A percentile compares a stretch with the other conserved stretches of the same genome.
Conservation (phyloP, 2,329 filamentous ascomycete genomes). For the Didymella keratinophila region DNA sequence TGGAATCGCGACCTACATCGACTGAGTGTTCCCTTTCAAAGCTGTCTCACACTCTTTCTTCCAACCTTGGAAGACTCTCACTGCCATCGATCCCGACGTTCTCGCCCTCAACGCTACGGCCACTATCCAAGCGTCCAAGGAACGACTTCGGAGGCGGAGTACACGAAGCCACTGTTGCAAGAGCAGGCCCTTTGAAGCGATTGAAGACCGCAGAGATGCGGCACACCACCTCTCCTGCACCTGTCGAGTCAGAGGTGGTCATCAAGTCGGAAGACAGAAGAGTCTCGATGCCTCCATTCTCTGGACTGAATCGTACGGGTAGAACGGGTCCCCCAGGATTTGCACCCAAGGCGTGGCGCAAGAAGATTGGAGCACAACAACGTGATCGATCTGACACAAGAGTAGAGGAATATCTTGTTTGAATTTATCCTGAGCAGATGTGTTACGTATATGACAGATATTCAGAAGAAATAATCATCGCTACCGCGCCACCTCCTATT, state of each 20-base stretch:
- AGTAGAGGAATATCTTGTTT: background rate
- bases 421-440: background rate
- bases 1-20: no score
- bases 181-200: background rate
- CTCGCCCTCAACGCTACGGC: background rate
- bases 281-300: background rate
- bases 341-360: slow-evolving; percentile 1
- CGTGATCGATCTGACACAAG: background rate
- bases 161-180: background rate
- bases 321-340: background rate
- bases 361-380: slow-evolving; percentile 3
- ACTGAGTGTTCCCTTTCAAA: background rate
- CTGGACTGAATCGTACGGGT: background rate
- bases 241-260: background rate
- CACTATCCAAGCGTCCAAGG: background rate
- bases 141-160: background rate
- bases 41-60: background rate
- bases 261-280: background rate
- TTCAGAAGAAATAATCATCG: background rate
- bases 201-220: background rate
- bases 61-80: background rate
- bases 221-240: background rate
- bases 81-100: background rate
- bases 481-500: background rate
- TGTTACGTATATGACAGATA: background rate